Percentiles rank a stretch among this genome's conserved stretches.
Evolutionary conservation across 176 grass and related monocot species (phyloP).

Genomic region (Alloteropsis semialata): DNA sequence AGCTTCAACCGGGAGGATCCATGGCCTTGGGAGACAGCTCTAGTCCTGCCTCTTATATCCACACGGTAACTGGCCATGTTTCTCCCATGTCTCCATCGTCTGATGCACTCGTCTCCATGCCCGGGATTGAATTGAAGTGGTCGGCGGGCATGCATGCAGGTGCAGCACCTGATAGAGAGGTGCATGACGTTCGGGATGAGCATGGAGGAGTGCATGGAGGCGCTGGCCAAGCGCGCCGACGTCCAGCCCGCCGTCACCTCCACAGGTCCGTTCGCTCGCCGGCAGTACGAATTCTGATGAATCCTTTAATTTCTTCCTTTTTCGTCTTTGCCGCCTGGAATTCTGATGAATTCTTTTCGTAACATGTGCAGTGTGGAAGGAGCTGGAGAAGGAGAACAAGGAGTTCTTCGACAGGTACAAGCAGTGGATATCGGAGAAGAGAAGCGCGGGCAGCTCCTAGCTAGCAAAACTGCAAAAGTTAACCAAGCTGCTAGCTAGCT

Average conservation of each 20-base stretch:
- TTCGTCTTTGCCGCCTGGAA: background rate
- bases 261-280: constrained; percentile 39
- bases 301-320: background rate
- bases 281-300: too few relatives aligned
- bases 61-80: constrained; percentile 31
- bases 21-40: constrained; percentile 53
- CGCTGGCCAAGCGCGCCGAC: constrained; percentile 64
- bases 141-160: too few relatives aligned
- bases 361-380: constrained; percentile 71
- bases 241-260: constrained; percentile 67
- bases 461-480: too few relatives aligned
- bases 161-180: constrained; percentile 84
- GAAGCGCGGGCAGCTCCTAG: background rate
- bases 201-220: constrained; percentile 91
- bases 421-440: constrained; percentile 17
- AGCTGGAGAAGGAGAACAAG: too few relatives aligned
- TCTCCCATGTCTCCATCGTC: background rate
- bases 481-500: too few relatives aligned
- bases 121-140: too few relatives aligned
- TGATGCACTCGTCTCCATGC: background rate
- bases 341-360: background rate
- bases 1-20: background rate
- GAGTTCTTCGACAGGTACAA: too few relatives aligned
- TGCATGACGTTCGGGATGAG: constrained; percentile 83
- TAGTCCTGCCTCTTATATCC: constrained; percentile 62